Conservation (phyloP, 148 eudicot genomes). For the Cornus controversa region DNA sequence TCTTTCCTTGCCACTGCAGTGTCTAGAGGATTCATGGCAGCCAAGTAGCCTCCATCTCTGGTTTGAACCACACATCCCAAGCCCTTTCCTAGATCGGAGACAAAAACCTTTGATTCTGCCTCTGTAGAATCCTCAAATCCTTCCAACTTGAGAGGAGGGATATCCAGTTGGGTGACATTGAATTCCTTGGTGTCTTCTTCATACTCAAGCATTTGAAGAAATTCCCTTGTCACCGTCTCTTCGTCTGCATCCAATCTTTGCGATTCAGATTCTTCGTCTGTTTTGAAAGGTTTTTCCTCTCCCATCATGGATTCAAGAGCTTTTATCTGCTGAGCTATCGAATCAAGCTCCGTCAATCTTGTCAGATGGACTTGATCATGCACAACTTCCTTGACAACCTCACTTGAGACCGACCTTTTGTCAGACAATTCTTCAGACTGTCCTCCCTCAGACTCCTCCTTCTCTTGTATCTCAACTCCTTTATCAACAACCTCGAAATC, state of each 20-base stretch:
- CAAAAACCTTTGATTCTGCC: conserved; percentile 44
- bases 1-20: conserved; percentile 53
- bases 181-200: conserved; percentile 29
- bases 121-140: conserved; percentile 33
- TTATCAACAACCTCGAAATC: conserved; percentile 88
- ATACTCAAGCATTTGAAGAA: conserved; percentile 80
- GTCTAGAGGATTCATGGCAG: conserved; percentile 74
- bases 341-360: conserved; percentile 80
- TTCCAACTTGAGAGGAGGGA: conserved; percentile 26
- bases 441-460: conserved; percentile 37
- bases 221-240: conserved; percentile 84
- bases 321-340: conserved; percentile 87
- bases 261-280: conserved; percentile 52
- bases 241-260: conserved; percentile 76
- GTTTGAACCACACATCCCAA: conserved; percentile 88
- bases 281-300: conserved; percentile 35
- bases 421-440: conserved; percentile 50
- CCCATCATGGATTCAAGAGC: conserved; percentile 88
- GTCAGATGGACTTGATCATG: conserved; percentile 57
- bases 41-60: conserved; percentile 79
- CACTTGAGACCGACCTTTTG: conserved; percentile 56
- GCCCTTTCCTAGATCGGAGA: conserved; percentile 94
- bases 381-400: conserved; percentile 90
- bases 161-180: conserved; percentile 17
- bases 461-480: conserved; percentile 67